phyloP scores from a whole-genome alignment of 2,329 filamentous ascomycete species.

The Aspergillus ochraceus region DNA sequence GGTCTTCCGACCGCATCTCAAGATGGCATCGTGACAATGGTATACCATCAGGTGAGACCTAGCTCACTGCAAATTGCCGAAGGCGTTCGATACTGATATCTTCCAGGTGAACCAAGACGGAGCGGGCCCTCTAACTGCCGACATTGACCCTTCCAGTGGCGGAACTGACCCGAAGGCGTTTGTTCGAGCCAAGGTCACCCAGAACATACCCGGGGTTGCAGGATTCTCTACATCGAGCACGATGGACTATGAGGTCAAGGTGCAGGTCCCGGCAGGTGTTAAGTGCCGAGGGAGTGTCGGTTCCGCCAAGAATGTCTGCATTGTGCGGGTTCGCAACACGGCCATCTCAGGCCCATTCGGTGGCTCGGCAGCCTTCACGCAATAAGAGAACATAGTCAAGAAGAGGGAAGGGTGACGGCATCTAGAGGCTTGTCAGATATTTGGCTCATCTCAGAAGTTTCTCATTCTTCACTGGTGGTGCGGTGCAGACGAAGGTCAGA shows the following conservation, averaged over 20 bases:
- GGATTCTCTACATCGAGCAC: constrained; percentile 61
- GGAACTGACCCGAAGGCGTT: constrained; percentile 63
- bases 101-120: constrained; percentile 66
- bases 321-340: constrained; percentile 64
- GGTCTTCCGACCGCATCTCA: constrained; percentile 64
- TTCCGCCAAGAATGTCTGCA: constrained; percentile 62
- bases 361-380: constrained; percentile 65
- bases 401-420: no score
- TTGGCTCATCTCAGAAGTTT: no score
- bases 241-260: constrained; percentile 64
- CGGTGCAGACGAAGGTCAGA: no score
- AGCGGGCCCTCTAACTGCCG: constrained; percentile 62
- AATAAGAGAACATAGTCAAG: constrained; percentile 30
- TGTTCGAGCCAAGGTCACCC: constrained; percentile 57
- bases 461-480: no score
- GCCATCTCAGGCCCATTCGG: constrained; percentile 66
- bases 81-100: no score
- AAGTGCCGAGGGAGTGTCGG: constrained; percentile 62
- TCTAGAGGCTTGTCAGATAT: no score
- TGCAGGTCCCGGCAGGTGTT: constrained; percentile 68
- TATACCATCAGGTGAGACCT: constrained; percentile 56
- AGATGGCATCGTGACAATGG: constrained; percentile 62
- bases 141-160: constrained; percentile 63
- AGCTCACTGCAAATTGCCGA: no score
- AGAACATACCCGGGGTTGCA: constrained; percentile 62